Conservation (phyloP, 106 monocot species). For the Acanthochlamys bracteata region DNA sequence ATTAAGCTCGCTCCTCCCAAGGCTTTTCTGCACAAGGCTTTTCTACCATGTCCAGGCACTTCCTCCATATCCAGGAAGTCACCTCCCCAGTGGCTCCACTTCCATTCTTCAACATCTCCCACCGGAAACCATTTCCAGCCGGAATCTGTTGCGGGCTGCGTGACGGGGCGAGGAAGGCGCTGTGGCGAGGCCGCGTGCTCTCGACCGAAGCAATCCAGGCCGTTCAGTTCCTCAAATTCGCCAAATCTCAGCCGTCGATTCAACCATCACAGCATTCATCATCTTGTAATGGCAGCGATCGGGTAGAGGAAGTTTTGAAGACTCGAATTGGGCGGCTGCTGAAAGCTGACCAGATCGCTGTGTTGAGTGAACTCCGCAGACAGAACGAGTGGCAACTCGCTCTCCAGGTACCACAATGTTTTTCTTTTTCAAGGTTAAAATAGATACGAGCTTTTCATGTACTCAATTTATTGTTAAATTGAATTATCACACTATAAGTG, state of each 20-base stretch:
- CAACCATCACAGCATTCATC: too few species aligned
- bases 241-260: slow-evolving; percentile 12
- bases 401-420: slow-evolving; percentile 29
- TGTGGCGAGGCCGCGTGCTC: slow-evolving; percentile 43
- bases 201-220: slow-evolving; percentile 74
- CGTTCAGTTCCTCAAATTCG: slow-evolving; percentile 68
- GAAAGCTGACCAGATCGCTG: slow-evolving; percentile 44
- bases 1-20: too few species aligned
- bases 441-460: too few species aligned
- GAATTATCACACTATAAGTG: too few species aligned
- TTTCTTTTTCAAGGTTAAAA: background rate
- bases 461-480: too few species aligned
- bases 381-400: slow-evolving; percentile 69
- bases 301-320: slow-evolving; percentile 21
- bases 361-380: slow-evolving; percentile 49
- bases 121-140: background rate
- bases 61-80: too few species aligned
- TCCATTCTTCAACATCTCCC: background rate
- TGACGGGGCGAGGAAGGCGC: slow-evolving; percentile 34
- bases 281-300: background rate
- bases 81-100: background rate
- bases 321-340: slow-evolving; percentile 30
- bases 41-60: too few species aligned
- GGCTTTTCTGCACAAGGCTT: too few species aligned
- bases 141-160: slow-evolving; percentile 51